These are phyloP conservation scores for Pyrus pyrifolia DNA, from an alignment of 306 rosid species.

Conservation along the genomic window DNA sequence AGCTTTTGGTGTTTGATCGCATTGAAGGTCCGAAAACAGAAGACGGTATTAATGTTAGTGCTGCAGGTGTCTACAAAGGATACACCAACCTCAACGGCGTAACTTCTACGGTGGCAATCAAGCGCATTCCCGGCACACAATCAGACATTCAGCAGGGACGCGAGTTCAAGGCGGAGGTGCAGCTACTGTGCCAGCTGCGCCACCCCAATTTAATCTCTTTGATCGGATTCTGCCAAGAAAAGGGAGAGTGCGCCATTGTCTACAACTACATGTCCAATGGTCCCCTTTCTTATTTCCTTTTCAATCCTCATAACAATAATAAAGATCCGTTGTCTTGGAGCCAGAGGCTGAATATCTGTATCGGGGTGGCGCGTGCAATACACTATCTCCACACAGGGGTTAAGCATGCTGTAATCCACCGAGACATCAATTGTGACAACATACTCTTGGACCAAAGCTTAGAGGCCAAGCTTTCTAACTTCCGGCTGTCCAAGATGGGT, in stretches of 20 bases:
- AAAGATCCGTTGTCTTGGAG: neutral
- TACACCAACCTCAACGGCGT: too few relatives aligned
- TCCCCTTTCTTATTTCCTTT: neutral
- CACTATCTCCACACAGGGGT: neutral
- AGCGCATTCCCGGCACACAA: neutral
- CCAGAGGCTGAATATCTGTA: neutral
- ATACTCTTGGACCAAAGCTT: neutral
- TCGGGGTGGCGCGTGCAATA: neutral
- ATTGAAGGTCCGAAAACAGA: too few relatives aligned
- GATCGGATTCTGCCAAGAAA: conserved; percentile 5
- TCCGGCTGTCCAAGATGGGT: neutral
- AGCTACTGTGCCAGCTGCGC: conserved; percentile 2
- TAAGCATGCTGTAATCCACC: neutral
- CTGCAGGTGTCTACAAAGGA: too few relatives aligned
- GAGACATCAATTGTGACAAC: neutral
- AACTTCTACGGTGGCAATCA: neutral
- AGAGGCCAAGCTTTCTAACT: neutral
- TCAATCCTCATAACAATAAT: neutral
- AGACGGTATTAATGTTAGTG: too few relatives aligned
- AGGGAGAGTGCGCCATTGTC: neutral
- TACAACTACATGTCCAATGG: conserved; percentile 10
- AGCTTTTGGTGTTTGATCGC: too few relatives aligned
- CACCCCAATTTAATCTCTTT: conserved; percentile 5
- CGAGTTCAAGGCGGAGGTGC: neutral
- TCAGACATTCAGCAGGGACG: neutral